phyloP scores from a whole-genome alignment of 305 asterid genomes.

The Caryopteris hybrid region DNA sequence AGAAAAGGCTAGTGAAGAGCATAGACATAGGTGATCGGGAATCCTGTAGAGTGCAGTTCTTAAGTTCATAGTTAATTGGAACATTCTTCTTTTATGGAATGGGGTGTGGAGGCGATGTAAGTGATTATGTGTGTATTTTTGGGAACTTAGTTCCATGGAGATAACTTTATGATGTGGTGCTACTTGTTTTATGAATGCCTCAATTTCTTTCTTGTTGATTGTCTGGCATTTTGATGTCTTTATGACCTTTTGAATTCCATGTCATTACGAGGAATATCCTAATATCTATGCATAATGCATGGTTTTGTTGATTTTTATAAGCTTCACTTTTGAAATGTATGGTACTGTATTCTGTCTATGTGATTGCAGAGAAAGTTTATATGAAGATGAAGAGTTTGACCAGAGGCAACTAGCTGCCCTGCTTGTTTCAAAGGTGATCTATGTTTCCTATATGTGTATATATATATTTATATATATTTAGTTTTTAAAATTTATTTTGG shows the following conservation, averaged over 20 bases:
- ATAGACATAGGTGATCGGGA: not conserved
- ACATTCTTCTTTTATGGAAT: not conserved
- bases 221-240: not conserved
- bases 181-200: not conserved
- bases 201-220: not conserved
- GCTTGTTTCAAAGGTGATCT: constrained; percentile 69
- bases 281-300: not conserved
- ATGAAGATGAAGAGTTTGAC: constrained; percentile 78
- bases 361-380: constrained; percentile 69
- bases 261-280: not conserved
- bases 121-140: not conserved
- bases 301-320: not conserved
- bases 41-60: not conserved
- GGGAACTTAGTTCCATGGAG: not conserved
- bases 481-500: not conserved
- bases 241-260: not conserved
- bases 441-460: no score
- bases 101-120: not conserved
- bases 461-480: no score
- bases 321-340: not conserved
- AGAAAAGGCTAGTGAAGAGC: not conserved
- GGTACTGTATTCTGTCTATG: not conserved
- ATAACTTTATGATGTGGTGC: not conserved
- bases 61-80: not conserved
- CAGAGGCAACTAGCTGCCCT: constrained; percentile 86